These are phyloP conservation scores for Daedalea quercina DNA, from an alignment of 768 basidiomycete species.

Conservation along the genomic window DNA sequence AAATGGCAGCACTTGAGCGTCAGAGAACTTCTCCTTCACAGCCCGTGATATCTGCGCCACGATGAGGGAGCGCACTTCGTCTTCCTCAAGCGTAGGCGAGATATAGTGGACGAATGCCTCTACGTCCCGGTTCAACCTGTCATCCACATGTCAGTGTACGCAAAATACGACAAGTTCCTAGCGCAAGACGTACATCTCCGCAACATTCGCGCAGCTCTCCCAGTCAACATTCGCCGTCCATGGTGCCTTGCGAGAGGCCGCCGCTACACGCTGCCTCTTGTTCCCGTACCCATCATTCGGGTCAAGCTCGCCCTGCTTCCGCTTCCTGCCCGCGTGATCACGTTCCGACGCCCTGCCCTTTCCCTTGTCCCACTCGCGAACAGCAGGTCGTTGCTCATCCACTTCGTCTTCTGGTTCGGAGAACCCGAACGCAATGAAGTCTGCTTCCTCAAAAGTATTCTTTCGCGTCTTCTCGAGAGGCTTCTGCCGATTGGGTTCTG, in stretches of 20 bases:
- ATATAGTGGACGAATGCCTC: constrained; percentile 82
- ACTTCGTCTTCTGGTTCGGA: constrained; percentile 19
- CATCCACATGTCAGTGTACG: constrained; percentile 6
- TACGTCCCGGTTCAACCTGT: constrained; percentile 83
- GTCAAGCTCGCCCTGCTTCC: constrained; percentile 42
- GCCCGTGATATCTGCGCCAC: constrained; percentile 64
- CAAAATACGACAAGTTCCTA: neutral
- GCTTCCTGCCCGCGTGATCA: constrained; percentile 30
- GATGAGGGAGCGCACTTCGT: constrained; percentile 73
- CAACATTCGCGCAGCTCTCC: constrained; percentile 68
- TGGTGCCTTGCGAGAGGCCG: constrained; percentile 44
- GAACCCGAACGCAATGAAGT: constrained; percentile 26
- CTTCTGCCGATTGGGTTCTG: neutral
- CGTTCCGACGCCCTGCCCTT: constrained; percentile 10
- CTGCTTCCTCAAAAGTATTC: constrained; percentile 14
- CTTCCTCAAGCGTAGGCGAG: constrained; percentile 78
- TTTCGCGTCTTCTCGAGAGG: neutral
- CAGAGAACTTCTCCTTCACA: constrained; percentile 60
- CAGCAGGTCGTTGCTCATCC: constrained; percentile 8
- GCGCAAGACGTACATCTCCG: constrained; percentile 63
- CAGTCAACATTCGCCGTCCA: constrained; percentile 72
- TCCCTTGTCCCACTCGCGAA: constrained; percentile 21
- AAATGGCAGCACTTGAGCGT: constrained; percentile 80
- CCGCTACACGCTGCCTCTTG: constrained; percentile 46
- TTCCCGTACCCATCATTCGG: constrained; percentile 43